Evolutionary conservation across 1,284 basidiomycete genomes (phyloP), one percentile per base, ranked within the genome.

Genomic region (Ceratorhiza oryzae-sativae): DNA sequence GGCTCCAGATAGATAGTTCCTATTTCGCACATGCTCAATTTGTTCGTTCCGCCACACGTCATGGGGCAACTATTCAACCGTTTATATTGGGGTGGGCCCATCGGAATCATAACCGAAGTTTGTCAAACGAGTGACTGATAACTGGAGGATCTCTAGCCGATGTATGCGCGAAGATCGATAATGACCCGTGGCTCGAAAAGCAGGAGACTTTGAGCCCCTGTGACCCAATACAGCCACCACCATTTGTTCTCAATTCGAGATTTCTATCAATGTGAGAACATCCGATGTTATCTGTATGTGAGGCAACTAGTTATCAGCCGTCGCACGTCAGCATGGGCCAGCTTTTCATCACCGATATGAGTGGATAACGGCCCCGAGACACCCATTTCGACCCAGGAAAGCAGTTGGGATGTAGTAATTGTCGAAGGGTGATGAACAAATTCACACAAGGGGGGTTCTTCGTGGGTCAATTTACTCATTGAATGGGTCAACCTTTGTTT

Each of bases 241-340:
- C 34, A 25, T 20, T 23, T 30, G 55, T 36, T 13, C 23, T 53
- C 49, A 39, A 41, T 51, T 36, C 63, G 10, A 42, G 63, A 67
- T 67, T 48, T 15, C 25, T 32, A 67, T 67, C 63, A 55, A 39
- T 67, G 63, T 67, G 63, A 51, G 63, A 67, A 67, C 63, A 67
- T 67, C 63, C 10, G 39, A 41, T 45, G 30, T 45, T 45, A 30
- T 45, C 15, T 61, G 23, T 61, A 45, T 67, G 41, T 30, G 30
- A 53, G 32, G 34, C 6, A 34, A 41, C 42, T 4, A 45, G 10
- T 45, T 45, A 51, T 65, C 36, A 49, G 41, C 23, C n/a, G 34
- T 30, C 25, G 42, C 5, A 27, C 34, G 23, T 30, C 59, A 39
- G 27, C 15, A 45, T 18, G 15, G 15, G n/a, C 25, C 27, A 41